phyloP scores from a whole-genome alignment of 1,284 basidiomycete genomes.

The Trichosporon sp. region DNA sequence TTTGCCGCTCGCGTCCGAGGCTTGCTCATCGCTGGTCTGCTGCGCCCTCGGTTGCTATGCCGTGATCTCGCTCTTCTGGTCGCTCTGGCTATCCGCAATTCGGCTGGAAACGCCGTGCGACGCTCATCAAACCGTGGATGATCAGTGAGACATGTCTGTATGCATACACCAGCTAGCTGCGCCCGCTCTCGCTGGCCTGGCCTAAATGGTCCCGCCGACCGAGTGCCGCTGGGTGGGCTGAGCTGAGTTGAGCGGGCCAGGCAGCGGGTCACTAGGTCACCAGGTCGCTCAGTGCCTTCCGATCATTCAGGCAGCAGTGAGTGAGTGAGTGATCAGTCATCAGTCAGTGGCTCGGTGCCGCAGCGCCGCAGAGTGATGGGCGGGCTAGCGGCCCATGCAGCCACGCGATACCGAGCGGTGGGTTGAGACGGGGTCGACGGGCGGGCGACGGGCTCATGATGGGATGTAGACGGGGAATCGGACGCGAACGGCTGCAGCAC shows the following conservation, averaged over 20 bases:
- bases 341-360: background rate
- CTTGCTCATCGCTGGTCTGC: background rate
- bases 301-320: no score
- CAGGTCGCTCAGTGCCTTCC: no score
- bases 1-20: background rate
- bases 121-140: background rate
- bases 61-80: background rate
- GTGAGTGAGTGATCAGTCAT: no score
- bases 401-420: background rate
- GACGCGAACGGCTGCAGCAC: background rate
- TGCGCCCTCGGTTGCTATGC: background rate
- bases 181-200: no score
- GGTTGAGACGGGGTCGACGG: background rate
- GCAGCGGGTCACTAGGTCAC: no score
- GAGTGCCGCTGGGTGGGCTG: no score
- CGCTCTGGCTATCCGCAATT: background rate
- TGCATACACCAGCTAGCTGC: background rate
- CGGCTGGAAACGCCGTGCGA: background rate
- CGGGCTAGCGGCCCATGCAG: background rate
- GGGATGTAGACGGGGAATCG: background rate
- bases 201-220: background rate
- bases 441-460: no score
- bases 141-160: constrained; percentile 2
- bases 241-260: background rate
- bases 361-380: background rate